Evolutionary conservation across 768 basidiomycete species (phyloP), one percentile per base, ranked within the genome.

Genomic region (Suillus cothurnatus): DNA sequence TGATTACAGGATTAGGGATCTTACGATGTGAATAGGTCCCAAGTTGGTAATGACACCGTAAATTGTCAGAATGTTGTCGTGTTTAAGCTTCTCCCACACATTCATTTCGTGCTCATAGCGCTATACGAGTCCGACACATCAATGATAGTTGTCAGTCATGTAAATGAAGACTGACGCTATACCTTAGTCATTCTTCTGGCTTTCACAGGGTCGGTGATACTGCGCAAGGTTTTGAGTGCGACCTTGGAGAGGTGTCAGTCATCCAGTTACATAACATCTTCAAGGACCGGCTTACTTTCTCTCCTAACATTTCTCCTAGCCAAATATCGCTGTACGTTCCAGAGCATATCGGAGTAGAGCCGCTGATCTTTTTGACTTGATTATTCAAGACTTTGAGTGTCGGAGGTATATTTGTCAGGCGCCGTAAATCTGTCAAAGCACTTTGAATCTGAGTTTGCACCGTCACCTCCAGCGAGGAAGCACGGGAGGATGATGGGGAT

Each of bases 271-370:
- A 28, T 4, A n/a, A 61, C n/a, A 39, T 59, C 12, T 41, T 28
- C 36, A 53, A 38, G 19, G 19, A 39, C 38, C 3, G 38, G 38
- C 38, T 26, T 62, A 83, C 86, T 77, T 83, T 85, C 67, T 79
- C 79, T n/a, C 78, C 82, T 17, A 88, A 70, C 87, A 87, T 88
- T 36, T 69, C 75, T 21, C 87, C 88, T 63, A 80, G 71, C 76
- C 79, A 88, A 47, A 88, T 80, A 61, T 86, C 82, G 69, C 85
- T 86, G 66, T 85, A 85, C 26, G 78, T 78, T 32, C 88, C 86
- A 53, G 83, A 83, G 19, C 82, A 82, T 49, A 84, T 71, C 8
- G 86, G 72, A n/a, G 76, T 61, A 19, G 82, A 80, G 14, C 78
- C 70, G 0, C 61, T 62, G 4, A 53, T n/a, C 62, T 77, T 81